Evolutionary conservation across 345 rosid genomes (phyloP).

Genomic region (Noccaea bulbosa): DNA sequence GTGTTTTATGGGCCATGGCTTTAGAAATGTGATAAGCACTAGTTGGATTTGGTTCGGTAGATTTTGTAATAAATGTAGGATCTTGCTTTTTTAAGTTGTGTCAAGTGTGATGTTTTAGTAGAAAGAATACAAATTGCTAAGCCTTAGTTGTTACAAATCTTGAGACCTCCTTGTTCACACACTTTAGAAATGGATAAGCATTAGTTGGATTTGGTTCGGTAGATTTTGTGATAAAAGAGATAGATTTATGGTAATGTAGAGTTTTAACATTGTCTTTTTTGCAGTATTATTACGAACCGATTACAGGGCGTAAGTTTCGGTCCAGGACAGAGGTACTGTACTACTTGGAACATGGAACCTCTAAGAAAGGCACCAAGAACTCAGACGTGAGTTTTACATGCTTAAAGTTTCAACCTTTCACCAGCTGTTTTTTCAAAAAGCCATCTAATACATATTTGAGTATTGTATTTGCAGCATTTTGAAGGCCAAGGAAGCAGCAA

Average conservation of each 20-base stretch:
- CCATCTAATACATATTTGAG: neutral
- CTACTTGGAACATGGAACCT: constrained; percentile 45
- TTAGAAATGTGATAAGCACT: neutral
- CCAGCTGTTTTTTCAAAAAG: neutral
- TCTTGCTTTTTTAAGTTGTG: too few species aligned
- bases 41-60: too few species aligned
- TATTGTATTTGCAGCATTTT: constrained; percentile 38
- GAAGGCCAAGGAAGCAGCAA: constrained; percentile 40
- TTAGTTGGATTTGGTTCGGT: too few species aligned
- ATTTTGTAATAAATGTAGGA: too few species aligned
- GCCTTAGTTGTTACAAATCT: too few species aligned
- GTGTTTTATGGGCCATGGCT: neutral
- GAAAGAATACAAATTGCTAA: too few species aligned
- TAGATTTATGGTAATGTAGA: neutral
- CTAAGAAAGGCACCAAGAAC: constrained; percentile 33
- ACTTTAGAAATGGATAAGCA: too few species aligned
- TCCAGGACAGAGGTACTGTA: constrained; percentile 45
- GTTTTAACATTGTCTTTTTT: constrained; percentile 1
- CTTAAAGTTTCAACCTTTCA: constrained; percentile 10
- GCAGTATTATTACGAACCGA: constrained; percentile 51
- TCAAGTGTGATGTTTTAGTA: too few species aligned
- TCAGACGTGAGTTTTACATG: constrained; percentile 45
- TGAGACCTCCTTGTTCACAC: too few species aligned
- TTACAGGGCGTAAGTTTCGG: constrained; percentile 45
- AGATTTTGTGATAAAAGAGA: too few species aligned